Conservation (phyloP, 306 rosid genomes). For the Malus orientalis region DNA sequence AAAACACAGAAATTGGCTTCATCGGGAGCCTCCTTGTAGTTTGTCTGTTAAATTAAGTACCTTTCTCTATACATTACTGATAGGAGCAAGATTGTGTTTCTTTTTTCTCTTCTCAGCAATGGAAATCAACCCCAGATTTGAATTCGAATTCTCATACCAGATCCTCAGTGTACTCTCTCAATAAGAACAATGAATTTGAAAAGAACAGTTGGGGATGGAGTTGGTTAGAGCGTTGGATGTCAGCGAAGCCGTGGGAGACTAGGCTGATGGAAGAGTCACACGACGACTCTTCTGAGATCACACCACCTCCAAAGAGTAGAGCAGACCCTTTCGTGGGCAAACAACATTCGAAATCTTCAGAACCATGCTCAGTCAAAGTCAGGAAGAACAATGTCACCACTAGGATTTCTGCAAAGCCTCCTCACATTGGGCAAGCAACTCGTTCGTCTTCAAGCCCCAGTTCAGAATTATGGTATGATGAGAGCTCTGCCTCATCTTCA, state of each 20-base stretch:
- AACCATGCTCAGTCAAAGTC: conserved; percentile 46
- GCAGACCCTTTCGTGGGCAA: conserved; percentile 34
- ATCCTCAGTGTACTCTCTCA: conserved; percentile 32
- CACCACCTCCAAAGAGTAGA: conserved; percentile 56
- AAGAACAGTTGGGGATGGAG: conserved; percentile 87
- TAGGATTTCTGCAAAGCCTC: conserved; percentile 80
- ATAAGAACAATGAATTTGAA: conserved; percentile 41
- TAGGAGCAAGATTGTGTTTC: not conserved
- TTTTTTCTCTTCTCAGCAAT: conserved; percentile 48
- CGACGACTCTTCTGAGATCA: conserved; percentile 36
- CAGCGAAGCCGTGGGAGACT: conserved; percentile 97
- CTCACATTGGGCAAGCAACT: conserved; percentile 46
- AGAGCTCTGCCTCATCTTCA: conserved; percentile 90
- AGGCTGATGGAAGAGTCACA: conserved; percentile 81
- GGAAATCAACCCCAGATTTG: conserved; percentile 47
- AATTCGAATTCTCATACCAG: conserved; percentile 32
- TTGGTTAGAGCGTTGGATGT: conserved; percentile 99
- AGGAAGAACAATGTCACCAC: conserved; percentile 80
- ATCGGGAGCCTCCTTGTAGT: not conserved
- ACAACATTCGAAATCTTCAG: conserved; percentile 37
- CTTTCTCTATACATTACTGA: not conserved
- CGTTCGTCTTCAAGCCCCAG: conserved; percentile 93
- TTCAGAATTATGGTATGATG: conserved; percentile 76
- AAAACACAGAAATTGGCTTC: not conserved
- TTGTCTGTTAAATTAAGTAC: not conserved